Evolutionary conservation across 768 basidiomycete species (phyloP).

Genomic region (Kwoniella mangroviensis): DNA sequence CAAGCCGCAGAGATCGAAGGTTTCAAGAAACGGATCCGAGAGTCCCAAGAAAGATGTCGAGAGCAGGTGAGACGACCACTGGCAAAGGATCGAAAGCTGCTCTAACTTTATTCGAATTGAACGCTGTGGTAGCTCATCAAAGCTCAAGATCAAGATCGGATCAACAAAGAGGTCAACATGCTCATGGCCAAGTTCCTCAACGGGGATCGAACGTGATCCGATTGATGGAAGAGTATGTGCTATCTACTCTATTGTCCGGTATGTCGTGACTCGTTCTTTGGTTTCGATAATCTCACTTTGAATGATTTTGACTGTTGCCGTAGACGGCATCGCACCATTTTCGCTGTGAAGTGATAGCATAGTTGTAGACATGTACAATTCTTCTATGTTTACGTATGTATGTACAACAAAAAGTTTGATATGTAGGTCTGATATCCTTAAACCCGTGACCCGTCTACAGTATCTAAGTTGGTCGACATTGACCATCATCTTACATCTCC

Average conservation of each 20-base stretch:
- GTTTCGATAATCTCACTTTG: too few species aligned
- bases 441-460: too few species aligned
- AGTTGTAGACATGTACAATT: neutral
- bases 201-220: neutral
- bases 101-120: neutral
- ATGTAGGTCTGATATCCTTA: neutral
- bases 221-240: neutral
- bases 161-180: slow-evolving; percentile 27
- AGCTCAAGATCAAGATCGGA: slow-evolving; percentile 18
- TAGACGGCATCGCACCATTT: too few species aligned
- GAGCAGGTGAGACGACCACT: slow-evolving; percentile 13
- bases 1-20: slow-evolving; percentile 20
- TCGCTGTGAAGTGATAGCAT: too few species aligned
- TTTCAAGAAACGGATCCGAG: slow-evolving; percentile 6
- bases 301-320: too few species aligned
- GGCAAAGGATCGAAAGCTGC: neutral
- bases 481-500: neutral
- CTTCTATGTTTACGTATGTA: neutral
- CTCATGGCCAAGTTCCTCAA: slow-evolving; percentile 1
- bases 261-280: too few species aligned
- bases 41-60: slow-evolving; percentile 12
- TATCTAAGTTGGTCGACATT: neutral
- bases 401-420: neutral
- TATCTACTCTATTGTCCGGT: neutral
- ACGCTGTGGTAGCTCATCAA: slow-evolving; percentile 20